A percentile compares a stretch with the other conserved stretches of the same genome.
phyloP scores from a whole-genome alignment of 768 basidiomycete genomes.

The Termitomyces sp. region DNA sequence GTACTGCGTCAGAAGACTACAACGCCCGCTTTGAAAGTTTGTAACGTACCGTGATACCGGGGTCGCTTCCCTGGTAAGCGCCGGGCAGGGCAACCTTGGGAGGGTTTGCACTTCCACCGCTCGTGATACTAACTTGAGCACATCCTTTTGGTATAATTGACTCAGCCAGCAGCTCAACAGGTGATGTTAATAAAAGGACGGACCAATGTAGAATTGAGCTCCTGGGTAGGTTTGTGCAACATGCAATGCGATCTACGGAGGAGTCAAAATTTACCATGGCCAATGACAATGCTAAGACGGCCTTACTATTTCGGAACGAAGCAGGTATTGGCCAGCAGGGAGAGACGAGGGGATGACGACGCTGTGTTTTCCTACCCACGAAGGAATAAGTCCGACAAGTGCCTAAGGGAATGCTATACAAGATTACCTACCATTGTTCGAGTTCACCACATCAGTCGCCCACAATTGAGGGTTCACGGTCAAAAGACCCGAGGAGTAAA shows the following conservation, averaged over 20 bases:
- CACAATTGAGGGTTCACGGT: slow-evolving; percentile 29
- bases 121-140: slow-evolving; percentile 42
- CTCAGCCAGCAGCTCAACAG: neutral
- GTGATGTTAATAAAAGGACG: neutral
- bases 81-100: slow-evolving; percentile 46
- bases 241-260: slow-evolving; percentile 27
- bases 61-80: slow-evolving; percentile 40
- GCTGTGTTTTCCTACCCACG: slow-evolving; percentile 22
- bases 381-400: neutral
- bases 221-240: slow-evolving; percentile 41
- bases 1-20: neutral
- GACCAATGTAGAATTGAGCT: slow-evolving; percentile 45
- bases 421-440: slow-evolving; percentile 29
- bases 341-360: slow-evolving; percentile 40
- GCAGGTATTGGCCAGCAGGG: slow-evolving; percentile 45
- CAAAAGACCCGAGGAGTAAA: slow-evolving; percentile 43
- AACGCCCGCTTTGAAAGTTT: neutral
- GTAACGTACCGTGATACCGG: slow-evolving; percentile 40
- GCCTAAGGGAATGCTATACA: neutral
- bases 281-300: neutral
- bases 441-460: slow-evolving; percentile 48
- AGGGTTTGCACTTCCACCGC: slow-evolving; percentile 41
- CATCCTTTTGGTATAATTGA: slow-evolving; percentile 26
- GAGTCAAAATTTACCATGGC: neutral
- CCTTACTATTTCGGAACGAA: slow-evolving; percentile 44